Percentiles rank a stretch among this genome's conserved stretches.
phyloP scores from a whole-genome alignment of 495 filamentous ascomycete species.

The Penicillium cosmopolitanum region DNA sequence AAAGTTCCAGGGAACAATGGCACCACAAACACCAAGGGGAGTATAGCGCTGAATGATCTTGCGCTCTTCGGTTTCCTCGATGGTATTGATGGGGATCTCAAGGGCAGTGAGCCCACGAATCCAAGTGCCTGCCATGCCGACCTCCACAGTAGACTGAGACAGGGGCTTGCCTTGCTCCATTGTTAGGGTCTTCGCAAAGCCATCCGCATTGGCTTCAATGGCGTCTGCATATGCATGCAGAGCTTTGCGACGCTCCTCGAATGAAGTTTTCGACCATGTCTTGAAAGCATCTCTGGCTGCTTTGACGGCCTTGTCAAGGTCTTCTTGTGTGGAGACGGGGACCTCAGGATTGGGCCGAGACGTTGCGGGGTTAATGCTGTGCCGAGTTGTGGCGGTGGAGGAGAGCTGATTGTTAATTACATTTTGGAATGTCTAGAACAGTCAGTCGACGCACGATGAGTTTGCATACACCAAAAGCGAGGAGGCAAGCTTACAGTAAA shows the following conservation, averaged over 20 bases:
- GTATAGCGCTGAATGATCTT: conserved; percentile 47
- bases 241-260: conserved; percentile 58
- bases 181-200: conserved; percentile 53
- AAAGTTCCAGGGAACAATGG: conserved; percentile 66
- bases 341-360: conserved; percentile 55
- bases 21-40: conserved; percentile 55
- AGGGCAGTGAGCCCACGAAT: conserved; percentile 26
- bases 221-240: conserved; percentile 57
- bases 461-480: not conserved
- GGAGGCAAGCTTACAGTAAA: not conserved
- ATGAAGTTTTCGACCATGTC: conserved; percentile 51
- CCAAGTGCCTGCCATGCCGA: conserved; percentile 31
- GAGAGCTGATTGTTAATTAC: conserved; percentile 43
- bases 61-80: conserved; percentile 53
- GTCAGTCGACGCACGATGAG: not conserved
- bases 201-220: conserved; percentile 44
- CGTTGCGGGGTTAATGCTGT: conserved; percentile 56
- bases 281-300: conserved; percentile 53
- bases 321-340: conserved; percentile 53
- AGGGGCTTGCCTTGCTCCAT: conserved; percentile 63
- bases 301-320: conserved; percentile 57
- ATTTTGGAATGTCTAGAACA: conserved; percentile 38
- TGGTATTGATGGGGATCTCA: conserved; percentile 27
- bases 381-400: conserved; percentile 30
- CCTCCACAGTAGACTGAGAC: conserved; percentile 27